These are phyloP conservation scores for Fusarium pininemorale DNA, from an alignment of 2,329 filamentous ascomycete species.

Conservation along the genomic window DNA sequence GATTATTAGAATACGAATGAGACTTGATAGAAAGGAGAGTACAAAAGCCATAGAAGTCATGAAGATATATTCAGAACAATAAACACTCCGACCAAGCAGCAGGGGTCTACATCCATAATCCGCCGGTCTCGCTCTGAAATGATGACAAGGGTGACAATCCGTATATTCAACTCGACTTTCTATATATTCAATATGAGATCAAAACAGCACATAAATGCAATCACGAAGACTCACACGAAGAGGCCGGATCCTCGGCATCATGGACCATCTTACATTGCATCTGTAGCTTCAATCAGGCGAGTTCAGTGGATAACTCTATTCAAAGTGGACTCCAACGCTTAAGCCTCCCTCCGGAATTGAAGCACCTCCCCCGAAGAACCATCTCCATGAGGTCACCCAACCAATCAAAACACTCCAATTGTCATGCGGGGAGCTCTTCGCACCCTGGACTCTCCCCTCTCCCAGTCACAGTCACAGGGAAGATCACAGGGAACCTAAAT, in stretches of 20 bases:
- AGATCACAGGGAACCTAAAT: conserved; percentile 46
- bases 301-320: neutral
- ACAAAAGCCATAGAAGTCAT: neutral
- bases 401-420: conserved; percentile 38
- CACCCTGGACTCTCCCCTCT: conserved; percentile 7
- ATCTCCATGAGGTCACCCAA: conserved; percentile 4
- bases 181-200: no score
- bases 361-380: conserved; percentile 22
- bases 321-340: conserved; percentile 13
- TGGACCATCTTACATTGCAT: neutral
- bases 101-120: neutral
- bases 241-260: conserved; percentile 10
- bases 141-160: neutral
- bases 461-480: conserved; percentile 49
- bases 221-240: neutral
- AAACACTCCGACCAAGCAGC: neutral
- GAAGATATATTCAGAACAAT: neutral
- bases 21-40: neutral
- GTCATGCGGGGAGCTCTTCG: conserved; percentile 43
- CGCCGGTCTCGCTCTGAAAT: conserved; percentile 9
- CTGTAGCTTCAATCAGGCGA: conserved; percentile 2
- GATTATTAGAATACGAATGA: neutral
- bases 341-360: conserved; percentile 24
- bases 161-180: no score
- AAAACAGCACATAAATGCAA: rapidly evolving